phyloP scores from a whole-genome alignment of 208 protist species.

The Leishmania arabica region DNA sequence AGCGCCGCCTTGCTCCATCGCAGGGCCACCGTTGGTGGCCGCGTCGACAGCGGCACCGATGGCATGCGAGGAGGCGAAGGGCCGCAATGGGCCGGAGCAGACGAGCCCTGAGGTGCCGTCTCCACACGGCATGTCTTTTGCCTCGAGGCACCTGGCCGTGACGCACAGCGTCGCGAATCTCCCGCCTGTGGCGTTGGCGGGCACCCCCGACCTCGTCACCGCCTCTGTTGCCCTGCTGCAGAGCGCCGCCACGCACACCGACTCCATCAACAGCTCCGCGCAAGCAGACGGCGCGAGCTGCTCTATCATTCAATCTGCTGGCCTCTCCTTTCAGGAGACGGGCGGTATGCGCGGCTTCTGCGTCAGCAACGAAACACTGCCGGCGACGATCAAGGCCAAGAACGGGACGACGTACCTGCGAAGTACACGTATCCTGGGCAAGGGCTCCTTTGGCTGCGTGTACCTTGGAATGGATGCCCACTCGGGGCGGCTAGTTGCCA shows the following conservation, averaged over 20 bases:
- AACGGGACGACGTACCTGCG: constrained; percentile 78
- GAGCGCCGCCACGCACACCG: constrained; percentile 1
- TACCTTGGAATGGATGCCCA: constrained; percentile 87
- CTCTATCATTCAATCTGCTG: constrained; percentile 52
- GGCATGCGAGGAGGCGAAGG: neutral
- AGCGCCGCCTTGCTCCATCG: neutral
- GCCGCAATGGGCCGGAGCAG: neutral
- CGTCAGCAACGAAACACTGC: constrained; percentile 26
- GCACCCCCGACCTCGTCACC: neutral
- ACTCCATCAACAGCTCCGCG: constrained; percentile 6
- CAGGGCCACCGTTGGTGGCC: neutral
- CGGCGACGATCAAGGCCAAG: constrained; percentile 67
- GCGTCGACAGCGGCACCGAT: neutral
- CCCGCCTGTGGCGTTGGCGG: constrained; percentile 21
- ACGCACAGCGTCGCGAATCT: constrained; percentile 13
- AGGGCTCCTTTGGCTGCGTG: constrained; percentile 85
- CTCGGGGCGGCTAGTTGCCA: constrained; percentile 78
- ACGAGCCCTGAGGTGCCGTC: neutral
- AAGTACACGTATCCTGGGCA: constrained; percentile 81
- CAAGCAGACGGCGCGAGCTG: constrained; percentile 14
- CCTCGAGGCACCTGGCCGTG: constrained; percentile 12
- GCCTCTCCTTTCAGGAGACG: constrained; percentile 33
- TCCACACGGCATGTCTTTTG: constrained; percentile 4
- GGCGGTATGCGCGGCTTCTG: constrained; percentile 12
- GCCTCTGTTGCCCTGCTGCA: neutral